A percentile compares a stretch with the other conserved stretches of the same genome.
These are phyloP conservation scores for Pythium grandisporangium DNA, from an alignment of 352 stramenopile genomes.

Conservation along the genomic window DNA sequence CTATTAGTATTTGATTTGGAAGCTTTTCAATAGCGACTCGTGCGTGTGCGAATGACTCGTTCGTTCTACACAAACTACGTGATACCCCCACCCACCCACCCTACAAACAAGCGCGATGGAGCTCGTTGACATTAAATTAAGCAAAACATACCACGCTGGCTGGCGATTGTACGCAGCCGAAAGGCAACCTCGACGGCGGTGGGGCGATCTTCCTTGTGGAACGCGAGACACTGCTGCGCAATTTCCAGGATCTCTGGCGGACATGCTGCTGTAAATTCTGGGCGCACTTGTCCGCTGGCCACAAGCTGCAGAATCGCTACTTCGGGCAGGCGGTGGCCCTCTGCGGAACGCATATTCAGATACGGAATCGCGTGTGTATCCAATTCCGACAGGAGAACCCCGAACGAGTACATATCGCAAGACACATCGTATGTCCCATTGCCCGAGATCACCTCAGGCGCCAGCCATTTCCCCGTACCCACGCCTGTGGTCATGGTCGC, in stretches of 20 bases:
- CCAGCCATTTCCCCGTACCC: constrained; percentile 20
- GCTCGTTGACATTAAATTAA: too few species aligned
- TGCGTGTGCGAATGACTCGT: too few species aligned
- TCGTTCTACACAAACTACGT: too few species aligned
- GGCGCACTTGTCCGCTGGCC: constrained; percentile 11
- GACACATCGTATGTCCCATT: constrained; percentile 20
- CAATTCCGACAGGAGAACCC: constrained; percentile 41
- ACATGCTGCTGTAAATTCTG: constrained; percentile 8
- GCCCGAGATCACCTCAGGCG: constrained; percentile 29
- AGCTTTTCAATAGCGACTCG: too few species aligned
- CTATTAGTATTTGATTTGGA: too few species aligned
- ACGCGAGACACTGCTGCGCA: constrained; percentile 14
- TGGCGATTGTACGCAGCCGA: constrained; percentile 2
- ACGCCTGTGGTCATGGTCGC: constrained; percentile 10
- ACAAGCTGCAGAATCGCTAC: constrained; percentile 36
- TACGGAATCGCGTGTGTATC: constrained; percentile 48
- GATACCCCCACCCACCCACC: too few species aligned
- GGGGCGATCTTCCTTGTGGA: constrained; percentile 10
- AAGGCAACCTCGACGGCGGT: constrained; percentile 12
- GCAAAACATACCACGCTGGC: neutral
- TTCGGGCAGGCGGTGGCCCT: constrained; percentile 18
- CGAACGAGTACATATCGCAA: constrained; percentile 38
- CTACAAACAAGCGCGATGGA: too few species aligned
- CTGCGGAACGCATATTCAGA: constrained; percentile 13
- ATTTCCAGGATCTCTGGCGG: constrained; percentile 7